Conservation (phyloP, 2,329 filamentous ascomycete genomes). For the Metarhizium sp. region DNA sequence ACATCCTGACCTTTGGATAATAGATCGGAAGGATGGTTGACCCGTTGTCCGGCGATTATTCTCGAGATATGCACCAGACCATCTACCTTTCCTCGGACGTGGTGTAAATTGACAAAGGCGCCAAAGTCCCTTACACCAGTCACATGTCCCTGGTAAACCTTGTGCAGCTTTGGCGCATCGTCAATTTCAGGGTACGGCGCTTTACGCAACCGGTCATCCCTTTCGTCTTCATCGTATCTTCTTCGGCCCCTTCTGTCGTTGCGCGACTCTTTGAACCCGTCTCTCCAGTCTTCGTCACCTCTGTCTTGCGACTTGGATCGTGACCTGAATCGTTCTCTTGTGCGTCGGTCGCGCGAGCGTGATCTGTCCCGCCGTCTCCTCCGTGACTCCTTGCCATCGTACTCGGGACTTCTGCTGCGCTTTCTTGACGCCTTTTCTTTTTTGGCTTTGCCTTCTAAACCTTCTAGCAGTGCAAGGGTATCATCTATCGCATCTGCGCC, state of each 20-base stretch:
- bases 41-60: constrained; percentile 72
- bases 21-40: constrained; percentile 87
- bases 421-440: constrained; percentile 41
- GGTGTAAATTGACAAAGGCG: constrained; percentile 84
- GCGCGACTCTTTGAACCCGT: constrained; percentile 20
- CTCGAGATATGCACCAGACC: constrained; percentile 91
- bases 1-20: constrained; percentile 72
- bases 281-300: constrained; percentile 37
- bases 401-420: constrained; percentile 49
- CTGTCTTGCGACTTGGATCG: constrained; percentile 28
- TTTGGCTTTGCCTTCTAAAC: constrained; percentile 59
- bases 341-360: constrained; percentile 31
- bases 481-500: constrained; percentile 71
- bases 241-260: constrained; percentile 27
- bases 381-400: constrained; percentile 33
- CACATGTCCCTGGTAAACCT: constrained; percentile 82
- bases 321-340: constrained; percentile 24
- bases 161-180: constrained; percentile 70
- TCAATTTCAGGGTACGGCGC: constrained; percentile 69
- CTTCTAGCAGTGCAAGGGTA: constrained; percentile 85
- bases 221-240: constrained; percentile 31
- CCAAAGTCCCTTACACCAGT: constrained; percentile 94
- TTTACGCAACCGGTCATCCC: constrained; percentile 52
- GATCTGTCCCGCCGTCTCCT: constrained; percentile 30
- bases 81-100: constrained; percentile 80